Conservation (phyloP, 768 basidiomycete species). For the Chalciporus chontae region DNA sequence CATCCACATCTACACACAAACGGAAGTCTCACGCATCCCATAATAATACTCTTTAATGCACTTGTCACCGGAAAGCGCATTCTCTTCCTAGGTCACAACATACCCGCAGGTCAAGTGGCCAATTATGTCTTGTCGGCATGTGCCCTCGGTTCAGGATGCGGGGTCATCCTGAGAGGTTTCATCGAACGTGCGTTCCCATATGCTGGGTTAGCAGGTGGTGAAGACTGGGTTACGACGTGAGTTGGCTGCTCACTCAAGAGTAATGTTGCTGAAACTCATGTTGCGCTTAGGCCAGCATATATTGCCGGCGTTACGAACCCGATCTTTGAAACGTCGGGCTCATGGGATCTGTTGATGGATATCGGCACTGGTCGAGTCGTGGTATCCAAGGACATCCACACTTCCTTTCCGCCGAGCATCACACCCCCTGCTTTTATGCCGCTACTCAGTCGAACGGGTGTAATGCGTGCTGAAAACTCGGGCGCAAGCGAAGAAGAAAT, state of each 20-base stretch:
- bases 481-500: conserved; percentile 67
- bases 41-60: conserved; percentile 95
- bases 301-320: conserved; percentile 98
- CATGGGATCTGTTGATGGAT: conserved; percentile 94
- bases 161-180: conserved; percentile 78
- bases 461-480: conserved; percentile 62
- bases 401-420: conserved; percentile 45
- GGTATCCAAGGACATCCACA: conserved; percentile 81
- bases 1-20: conserved; percentile 95
- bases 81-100: conserved; percentile 87
- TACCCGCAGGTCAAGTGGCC: conserved; percentile 88
- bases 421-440: conserved; percentile 42
- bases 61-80: conserved; percentile 94
- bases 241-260: conserved; percentile 25
- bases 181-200: conserved; percentile 94
- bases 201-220: conserved; percentile 82
- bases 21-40: conserved; percentile 85
- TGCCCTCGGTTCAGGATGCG: conserved; percentile 89
- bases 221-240: conserved; percentile 88
- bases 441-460: conserved; percentile 52
- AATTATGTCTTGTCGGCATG: conserved; percentile 92
- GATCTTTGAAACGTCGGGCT: conserved; percentile 82
- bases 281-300: conserved; percentile 67
- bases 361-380: conserved; percentile 83
- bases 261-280: conserved; percentile 3